Evolutionary conservation across 2,329 filamentous ascomycete species (phyloP).

Genomic region (Moelleriella libera): DNA sequence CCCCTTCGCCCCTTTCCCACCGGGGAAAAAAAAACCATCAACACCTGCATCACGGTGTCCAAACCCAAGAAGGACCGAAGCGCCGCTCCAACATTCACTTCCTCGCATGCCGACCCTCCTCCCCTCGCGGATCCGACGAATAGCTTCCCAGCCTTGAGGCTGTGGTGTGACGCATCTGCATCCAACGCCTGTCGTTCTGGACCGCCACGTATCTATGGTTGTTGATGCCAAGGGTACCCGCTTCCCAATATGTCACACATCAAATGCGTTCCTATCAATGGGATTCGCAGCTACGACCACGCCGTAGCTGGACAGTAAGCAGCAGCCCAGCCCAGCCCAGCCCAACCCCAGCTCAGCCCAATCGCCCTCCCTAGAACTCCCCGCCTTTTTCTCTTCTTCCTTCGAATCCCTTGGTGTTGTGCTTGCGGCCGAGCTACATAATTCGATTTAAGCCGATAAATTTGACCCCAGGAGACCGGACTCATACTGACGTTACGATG

Average conservation of each 20-base stretch:
- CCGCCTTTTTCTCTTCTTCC: neutral
- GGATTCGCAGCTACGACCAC: slow-evolving; percentile 56
- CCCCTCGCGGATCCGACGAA: too few species aligned
- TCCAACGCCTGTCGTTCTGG: too few species aligned
- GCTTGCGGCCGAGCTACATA: neutral
- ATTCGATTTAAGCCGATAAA: too few species aligned
- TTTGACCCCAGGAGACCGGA: neutral
- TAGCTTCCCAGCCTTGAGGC: too few species aligned
- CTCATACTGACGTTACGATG: neutral
- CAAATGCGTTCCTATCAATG: slow-evolving; percentile 35
- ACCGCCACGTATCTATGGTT: too few species aligned
- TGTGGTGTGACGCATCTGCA: too few species aligned
- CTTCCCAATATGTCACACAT: slow-evolving; percentile 13
- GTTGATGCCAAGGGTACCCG: neutral
- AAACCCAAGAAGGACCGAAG: too few species aligned
- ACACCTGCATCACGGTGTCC: too few species aligned
- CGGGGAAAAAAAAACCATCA: too few species aligned
- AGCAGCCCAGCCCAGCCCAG: slow-evolving; percentile 6
- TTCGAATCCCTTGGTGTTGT: neutral
- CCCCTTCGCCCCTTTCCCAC: too few species aligned
- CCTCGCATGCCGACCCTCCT: too few species aligned
- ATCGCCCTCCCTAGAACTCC: neutral
- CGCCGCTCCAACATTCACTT: too few species aligned
- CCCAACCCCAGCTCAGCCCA: neutral
- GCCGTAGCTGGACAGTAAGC: slow-evolving; percentile 79